A percentile compares a stretch with the other conserved stretches of the same genome.
phyloP scores from a whole-genome alignment of 2,329 filamentous ascomycete genomes.

The Colletotrichum theobromicola region DNA sequence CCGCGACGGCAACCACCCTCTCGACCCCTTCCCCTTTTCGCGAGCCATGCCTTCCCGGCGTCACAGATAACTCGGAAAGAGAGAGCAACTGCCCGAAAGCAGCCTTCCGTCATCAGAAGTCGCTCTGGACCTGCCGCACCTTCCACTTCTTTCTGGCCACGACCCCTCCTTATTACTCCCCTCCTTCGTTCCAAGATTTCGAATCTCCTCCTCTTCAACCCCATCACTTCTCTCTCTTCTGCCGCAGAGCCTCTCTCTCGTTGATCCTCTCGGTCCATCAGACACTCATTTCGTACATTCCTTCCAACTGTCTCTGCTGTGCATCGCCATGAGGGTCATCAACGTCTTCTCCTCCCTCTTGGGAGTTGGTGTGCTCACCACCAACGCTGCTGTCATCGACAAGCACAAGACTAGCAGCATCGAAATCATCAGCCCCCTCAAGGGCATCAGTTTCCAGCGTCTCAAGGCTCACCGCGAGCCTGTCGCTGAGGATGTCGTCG shows the following conservation, averaged over 20 bases:
- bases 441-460: conserved; percentile 42
- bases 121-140: neutral
- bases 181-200: neutral
- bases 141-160: neutral
- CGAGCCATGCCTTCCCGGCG: neutral
- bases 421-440: conserved; percentile 39
- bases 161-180: neutral
- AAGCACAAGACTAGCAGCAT: neutral
- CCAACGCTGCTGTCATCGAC: neutral
- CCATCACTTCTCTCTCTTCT: neutral
- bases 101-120: neutral
- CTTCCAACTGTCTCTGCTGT: neutral
- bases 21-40: neutral
- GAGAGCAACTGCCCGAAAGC: neutral
- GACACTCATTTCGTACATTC: conserved; percentile 5
- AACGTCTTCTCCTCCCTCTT: neutral
- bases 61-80: neutral
- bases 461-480: conserved; percentile 31
- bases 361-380: neutral
- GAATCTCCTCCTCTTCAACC: neutral
- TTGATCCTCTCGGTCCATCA: neutral
- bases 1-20: neutral
- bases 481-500: conserved; percentile 31
- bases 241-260: neutral
- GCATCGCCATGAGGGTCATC: conserved; percentile 15